Evolutionary conservation across 495 filamentous ascomycete species (phyloP), one percentile per base, ranked within the genome.

Genomic region (Tuber magnatum): DNA sequence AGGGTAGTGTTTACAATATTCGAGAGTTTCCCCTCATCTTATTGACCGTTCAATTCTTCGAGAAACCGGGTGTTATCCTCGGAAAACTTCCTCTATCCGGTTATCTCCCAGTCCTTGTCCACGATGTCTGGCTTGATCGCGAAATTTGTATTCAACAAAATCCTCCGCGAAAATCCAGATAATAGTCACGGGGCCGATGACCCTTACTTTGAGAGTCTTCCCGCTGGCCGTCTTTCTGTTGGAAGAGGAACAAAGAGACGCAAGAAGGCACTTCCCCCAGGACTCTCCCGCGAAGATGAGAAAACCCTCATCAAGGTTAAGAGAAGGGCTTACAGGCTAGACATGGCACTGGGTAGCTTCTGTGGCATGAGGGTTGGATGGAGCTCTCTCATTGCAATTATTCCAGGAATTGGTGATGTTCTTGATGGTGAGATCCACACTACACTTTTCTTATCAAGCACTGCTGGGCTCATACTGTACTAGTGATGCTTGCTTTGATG

Each of bases 341-440:
- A 99, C 84, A 91, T 91, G 87, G 87, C 86, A 75, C 86, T 93
- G 24, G 93, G 91, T 83, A 94, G 88, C 81, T 87, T 91, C 81
- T 88, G 90, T 77, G 91, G 92, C 35, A 86, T 96, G 72, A 87
- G 89, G 73, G 91, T 97, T 82, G 94, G 94, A 32, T 95, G 92
- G 91, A 88, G 90, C 43, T 89, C 88, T 80, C 86, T 97, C 71
- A 92, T 97, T 79, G 94, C 89, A 10, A 78, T 97, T 48, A 82
- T 97, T 68, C 95, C 95, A 72, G 87, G 88, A 87, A 84, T 90
- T 78, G 95, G 95, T 70, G 96, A 98, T 82, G 87, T 86, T 28
- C 82, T 89, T 22, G 95, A 97, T 80, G 84, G 79, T 81, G 68
- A 71, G 78, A 43, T 14, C 70, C 46, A 39, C 40, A 69, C 24